Percentiles rank a stretch among this genome's conserved stretches.
Conservation (phyloP, 106 monocot species). For the Dactylorhiza incarnata region DNA sequence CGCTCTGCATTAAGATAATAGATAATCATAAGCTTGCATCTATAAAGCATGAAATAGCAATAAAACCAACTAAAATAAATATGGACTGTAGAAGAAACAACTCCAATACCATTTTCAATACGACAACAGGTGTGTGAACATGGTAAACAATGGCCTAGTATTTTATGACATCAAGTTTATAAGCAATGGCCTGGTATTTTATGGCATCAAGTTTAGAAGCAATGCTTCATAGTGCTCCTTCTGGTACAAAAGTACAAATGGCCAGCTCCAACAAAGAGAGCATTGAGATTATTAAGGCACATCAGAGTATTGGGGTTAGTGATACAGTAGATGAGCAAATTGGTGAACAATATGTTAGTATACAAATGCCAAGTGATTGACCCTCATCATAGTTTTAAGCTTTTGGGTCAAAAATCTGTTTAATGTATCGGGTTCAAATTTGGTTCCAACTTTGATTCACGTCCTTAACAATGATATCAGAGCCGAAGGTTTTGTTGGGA, state of each 20-base stretch:
- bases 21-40: slow-evolving; percentile 1
- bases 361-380: too few species aligned
- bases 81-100: not conserved
- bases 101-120: not conserved
- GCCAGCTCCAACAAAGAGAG: not conserved
- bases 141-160: too few species aligned
- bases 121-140: not conserved
- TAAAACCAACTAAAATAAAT: not conserved
- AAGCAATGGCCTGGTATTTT: not conserved
- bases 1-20: slow-evolving; percentile 13
- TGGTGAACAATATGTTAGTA: too few species aligned
- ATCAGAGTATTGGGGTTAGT: too few species aligned
- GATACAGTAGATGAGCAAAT: too few species aligned
- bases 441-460: too few species aligned
- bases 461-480: too few species aligned
- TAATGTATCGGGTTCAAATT: too few species aligned
- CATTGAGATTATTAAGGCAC: not conserved
- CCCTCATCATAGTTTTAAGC: too few species aligned
- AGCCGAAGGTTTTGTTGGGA: too few species aligned
- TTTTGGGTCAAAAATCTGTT: too few species aligned
- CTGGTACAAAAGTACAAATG: not conserved
- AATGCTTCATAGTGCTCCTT: not conserved
- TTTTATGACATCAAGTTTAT: too few species aligned
- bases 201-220: not conserved
- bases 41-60: not conserved